Evolutionary conservation across 352 stramenopile genomes (phyloP).

Genomic region (Globisporangium megalacanthum): DNA sequence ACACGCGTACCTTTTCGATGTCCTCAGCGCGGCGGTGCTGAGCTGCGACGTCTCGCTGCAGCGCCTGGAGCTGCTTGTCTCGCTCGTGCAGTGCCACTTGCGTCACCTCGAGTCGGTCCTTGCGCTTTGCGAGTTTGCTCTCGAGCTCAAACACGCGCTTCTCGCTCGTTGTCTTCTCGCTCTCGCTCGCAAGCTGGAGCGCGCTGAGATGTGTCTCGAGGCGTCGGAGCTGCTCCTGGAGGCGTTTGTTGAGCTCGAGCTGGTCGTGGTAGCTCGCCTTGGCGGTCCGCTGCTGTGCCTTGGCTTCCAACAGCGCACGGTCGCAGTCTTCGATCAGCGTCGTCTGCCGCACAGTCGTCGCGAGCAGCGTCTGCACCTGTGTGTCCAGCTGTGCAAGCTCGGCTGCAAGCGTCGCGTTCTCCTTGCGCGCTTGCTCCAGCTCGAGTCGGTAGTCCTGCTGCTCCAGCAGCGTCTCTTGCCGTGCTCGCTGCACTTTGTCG

Average conservation of each 20-base stretch:
- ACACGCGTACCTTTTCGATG: conserved; percentile 34
- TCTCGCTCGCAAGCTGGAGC: conserved; percentile 14
- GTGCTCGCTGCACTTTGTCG: conserved; percentile 16
- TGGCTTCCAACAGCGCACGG: conserved; percentile 39
- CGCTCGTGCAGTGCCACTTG: conserved; percentile 38
- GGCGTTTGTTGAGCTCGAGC: conserved; percentile 21
- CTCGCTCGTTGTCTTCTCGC: conserved; percentile 20
- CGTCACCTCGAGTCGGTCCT: conserved; percentile 32
- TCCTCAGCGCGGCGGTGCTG: conserved; percentile 33
- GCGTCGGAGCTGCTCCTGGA: conserved; percentile 27
- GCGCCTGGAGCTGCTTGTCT: conserved; percentile 36
- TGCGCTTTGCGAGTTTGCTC: conserved; percentile 32
- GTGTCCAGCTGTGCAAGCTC: conserved; percentile 30
- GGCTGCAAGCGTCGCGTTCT: conserved; percentile 22
- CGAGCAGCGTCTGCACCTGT: conserved; percentile 44
- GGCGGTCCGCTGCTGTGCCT: conserved; percentile 27
- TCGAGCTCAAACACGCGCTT: conserved; percentile 28
- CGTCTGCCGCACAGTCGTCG: conserved; percentile 59
- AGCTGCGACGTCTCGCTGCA: conserved; percentile 32
- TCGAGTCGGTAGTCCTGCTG: conserved; percentile 22
- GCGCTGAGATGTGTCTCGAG: conserved; percentile 31
- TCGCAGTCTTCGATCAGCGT: conserved; percentile 75
- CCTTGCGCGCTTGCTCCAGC: conserved; percentile 19
- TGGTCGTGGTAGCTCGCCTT: conserved; percentile 42
- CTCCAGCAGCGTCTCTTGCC: conserved; percentile 16